These are phyloP conservation scores for Pythium scleroteichum DNA, from an alignment of 352 stramenopile genomes.

Conservation along the genomic window DNA sequence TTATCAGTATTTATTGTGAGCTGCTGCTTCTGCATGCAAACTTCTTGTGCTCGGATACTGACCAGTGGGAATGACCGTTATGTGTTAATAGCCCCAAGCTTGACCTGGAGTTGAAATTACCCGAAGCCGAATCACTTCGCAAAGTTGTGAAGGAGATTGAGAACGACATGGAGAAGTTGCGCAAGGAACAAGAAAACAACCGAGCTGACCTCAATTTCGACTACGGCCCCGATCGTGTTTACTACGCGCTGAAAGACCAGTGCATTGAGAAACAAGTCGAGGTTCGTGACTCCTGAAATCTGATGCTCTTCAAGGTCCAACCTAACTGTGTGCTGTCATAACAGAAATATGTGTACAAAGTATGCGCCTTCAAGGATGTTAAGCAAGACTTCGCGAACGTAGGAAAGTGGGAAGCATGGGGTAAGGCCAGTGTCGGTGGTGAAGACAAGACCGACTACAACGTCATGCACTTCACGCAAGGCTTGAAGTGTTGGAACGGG, in stretches of 20 bases:
- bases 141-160: constrained; percentile 71
- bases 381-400: constrained; percentile 81
- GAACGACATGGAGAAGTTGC: constrained; percentile 50
- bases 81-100: constrained; percentile 46
- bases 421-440: constrained; percentile 10
- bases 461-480: constrained; percentile 77
- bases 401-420: constrained; percentile 76
- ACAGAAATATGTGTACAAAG: constrained; percentile 88
- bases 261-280: constrained; percentile 82
- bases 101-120: constrained; percentile 51
- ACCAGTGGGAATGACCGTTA: not conserved
- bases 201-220: constrained; percentile 42
- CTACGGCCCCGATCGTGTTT: constrained; percentile 73
- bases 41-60: too few species aligned
- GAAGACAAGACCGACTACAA: constrained; percentile 36
- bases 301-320: not conserved
- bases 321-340: constrained; percentile 1
- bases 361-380: constrained; percentile 81
- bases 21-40: too few species aligned
- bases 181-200: constrained; percentile 52
- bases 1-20: constrained; percentile 81
- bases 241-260: constrained; percentile 70
- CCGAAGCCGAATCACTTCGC: constrained; percentile 68
- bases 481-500: constrained; percentile 92
- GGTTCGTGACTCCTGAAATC: constrained; percentile 28